Percentiles rank a stretch among this genome's conserved stretches.
phyloP scores from a whole-genome alignment of 2,329 filamentous ascomycete genomes.

The Septoria linicola region DNA sequence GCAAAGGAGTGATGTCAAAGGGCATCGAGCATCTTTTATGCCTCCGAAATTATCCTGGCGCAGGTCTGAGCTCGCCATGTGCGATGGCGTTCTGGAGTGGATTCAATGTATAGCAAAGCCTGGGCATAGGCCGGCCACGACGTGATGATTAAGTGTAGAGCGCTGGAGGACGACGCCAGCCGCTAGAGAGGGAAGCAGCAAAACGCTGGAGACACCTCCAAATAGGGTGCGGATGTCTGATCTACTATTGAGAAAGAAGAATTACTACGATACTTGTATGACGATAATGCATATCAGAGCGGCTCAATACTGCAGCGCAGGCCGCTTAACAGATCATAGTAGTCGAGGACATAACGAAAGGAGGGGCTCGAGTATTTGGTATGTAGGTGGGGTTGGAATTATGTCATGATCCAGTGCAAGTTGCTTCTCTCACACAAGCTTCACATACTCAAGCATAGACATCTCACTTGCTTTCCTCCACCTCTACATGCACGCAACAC shows the following conservation, averaged over 20 bases:
- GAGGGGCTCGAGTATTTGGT: not conserved
- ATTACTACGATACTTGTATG: not conserved
- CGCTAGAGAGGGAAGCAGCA: no score
- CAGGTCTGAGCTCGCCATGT: not conserved
- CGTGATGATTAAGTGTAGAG: not conserved
- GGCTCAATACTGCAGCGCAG: not conserved
- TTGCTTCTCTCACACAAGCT: not conserved
- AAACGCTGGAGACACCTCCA: not conserved
- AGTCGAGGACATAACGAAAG: not conserved
- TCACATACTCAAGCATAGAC: not conserved
- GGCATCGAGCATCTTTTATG: not conserved
- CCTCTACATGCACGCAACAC: conserved; percentile 13
- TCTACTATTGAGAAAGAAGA: not conserved
- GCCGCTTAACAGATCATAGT: not conserved
- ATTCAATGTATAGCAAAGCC: not conserved
- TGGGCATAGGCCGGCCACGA: conserved; percentile 1
- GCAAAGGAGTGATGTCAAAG: conserved; percentile 1
- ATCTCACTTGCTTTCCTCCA: not conserved
- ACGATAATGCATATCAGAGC: not conserved
- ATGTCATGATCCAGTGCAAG: no score
- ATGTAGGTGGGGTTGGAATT: not conserved
- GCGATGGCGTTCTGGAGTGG: not conserved
- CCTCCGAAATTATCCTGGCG: not conserved
- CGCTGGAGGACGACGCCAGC: not conserved
- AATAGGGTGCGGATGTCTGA: conserved; percentile 1